Conservation (phyloP, 805 yeast genomes). For the Cyberlindnera sargentensis region DNA sequence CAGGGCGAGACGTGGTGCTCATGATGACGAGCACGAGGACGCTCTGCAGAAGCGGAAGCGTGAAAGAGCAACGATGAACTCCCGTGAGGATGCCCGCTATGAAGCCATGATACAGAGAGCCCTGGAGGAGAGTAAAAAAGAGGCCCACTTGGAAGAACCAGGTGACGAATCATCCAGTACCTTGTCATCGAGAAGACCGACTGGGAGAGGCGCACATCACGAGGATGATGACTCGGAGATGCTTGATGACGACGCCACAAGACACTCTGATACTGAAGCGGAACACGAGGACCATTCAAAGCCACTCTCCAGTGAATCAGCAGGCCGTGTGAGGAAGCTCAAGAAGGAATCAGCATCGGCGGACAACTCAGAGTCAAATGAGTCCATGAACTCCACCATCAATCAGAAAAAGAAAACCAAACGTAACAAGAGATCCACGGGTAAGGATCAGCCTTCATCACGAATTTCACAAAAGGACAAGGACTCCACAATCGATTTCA, state of each 20-base stretch:
- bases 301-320: background rate
- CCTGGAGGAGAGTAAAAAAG: conserved; percentile 32
- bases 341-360: conserved; percentile 6
- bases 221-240: conserved; percentile 1
- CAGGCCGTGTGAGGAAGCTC: conserved; percentile 3
- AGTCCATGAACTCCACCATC: conserved; percentile 7
- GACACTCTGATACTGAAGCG: background rate
- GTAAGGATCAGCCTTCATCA: background rate
- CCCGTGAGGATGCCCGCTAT: conserved; percentile 38
- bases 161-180: conserved; percentile 7
- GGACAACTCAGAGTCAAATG: conserved; percentile 15
- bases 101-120: conserved; percentile 35
- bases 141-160: conserved; percentile 15
- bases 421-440: background rate
- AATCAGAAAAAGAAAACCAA: conserved; percentile 12
- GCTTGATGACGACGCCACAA: background rate
- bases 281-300: conserved; percentile 1
- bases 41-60: conserved; percentile 21
- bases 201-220: background rate
- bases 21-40: conserved; percentile 9
- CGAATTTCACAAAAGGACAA: conserved; percentile 10
- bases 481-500: conserved; percentile 39
- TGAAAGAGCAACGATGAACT: conserved; percentile 31
- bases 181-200: conserved; percentile 3
- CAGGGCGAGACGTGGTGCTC: conserved; percentile 7